Base-by-base conservation (phyloP, 257 asterid genomes). In the Solanum medicagineum region DNA sequence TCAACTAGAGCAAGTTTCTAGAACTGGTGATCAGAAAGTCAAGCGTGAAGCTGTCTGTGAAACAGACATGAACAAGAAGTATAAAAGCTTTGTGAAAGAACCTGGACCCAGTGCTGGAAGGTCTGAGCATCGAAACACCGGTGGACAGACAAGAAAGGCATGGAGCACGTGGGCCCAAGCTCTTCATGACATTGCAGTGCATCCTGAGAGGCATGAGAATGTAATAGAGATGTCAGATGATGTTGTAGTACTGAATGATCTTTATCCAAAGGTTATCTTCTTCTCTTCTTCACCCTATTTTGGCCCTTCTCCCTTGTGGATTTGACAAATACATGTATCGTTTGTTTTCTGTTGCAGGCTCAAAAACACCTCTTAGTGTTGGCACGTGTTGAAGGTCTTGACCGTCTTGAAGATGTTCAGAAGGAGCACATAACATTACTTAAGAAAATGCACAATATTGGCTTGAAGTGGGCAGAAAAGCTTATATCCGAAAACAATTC, bases 241-340 rank as follows among this genome's bases (percentile, higher is more conserved):
- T 83, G 90, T 90, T 77, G 89, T 96, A 53, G 99, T 96, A 84
- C 87, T 96, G 85, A 90, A 94, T 88, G 99, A 96, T 90, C 92
- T 94, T 88, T 95, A 91, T 89, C 98, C 98, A 44, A 96, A 96
- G 99, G 99, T 96, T 71, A n/a, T 49, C 82, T 44, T 73, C 86
- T 20, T 19, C 89, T 51, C 84, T 36, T 70, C 55, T 88, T 51
- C 85, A 75, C 59, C 73, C 71, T 87, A 11, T 32, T 80, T 55
- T 51, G 10, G 19, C 54, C 81, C 9, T 63, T 19, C 42, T 60
- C 65, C 85, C 62, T 73, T 69, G 22, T 66, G 24, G 44, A 16
- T 66, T 32, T 68, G 79, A 53, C 59, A 53, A 36, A 36, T 24
- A 66, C 63, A 20, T 66, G 22, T 63, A 6, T 55, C 29, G 80